These are phyloP conservation scores for Boletus rufocinnamomeus DNA, from an alignment of 768 basidiomycete species.

Conservation along the genomic window DNA sequence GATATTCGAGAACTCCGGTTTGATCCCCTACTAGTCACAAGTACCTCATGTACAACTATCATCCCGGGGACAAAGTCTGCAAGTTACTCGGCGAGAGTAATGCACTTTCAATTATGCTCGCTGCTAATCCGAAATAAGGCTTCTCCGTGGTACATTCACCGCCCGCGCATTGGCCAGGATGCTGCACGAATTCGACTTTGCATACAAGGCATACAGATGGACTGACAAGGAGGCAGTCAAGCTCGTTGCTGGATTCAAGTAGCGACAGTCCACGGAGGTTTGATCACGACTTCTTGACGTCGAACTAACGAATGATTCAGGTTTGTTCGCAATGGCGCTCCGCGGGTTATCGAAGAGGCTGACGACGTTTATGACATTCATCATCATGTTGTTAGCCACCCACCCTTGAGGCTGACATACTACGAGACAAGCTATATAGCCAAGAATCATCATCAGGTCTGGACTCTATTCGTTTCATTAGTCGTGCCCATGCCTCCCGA, in stretches of 20 bases:
- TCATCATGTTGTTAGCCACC: conserved; percentile 14
- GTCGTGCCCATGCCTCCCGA: conserved; percentile 8
- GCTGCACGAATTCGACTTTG: conserved; percentile 70
- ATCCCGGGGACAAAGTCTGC: conserved; percentile 68
- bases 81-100: conserved; percentile 64
- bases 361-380: too few species aligned
- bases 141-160: conserved; percentile 72
- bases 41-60: conserved; percentile 79
- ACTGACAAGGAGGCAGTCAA: conserved; percentile 45
- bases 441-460: not conserved
- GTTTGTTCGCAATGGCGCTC: not conserved
- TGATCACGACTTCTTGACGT: not conserved
- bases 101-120: not conserved
- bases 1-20: too few species aligned
- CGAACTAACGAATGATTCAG: not conserved
- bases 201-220: conserved; percentile 69
- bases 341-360: not conserved
- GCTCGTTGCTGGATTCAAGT: conserved; percentile 67
- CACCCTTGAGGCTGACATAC: conserved; percentile 17
- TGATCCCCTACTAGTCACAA: conserved; percentile 50
- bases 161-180: conserved; percentile 74
- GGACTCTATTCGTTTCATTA: not conserved
- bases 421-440: not conserved
- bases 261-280: not conserved
- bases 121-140: conserved; percentile 42